Percentiles rank a stretch among this genome's conserved stretches.
Conservation (phyloP, 2,329 filamentous ascomycete species). For the Penicillium sp. region DNA sequence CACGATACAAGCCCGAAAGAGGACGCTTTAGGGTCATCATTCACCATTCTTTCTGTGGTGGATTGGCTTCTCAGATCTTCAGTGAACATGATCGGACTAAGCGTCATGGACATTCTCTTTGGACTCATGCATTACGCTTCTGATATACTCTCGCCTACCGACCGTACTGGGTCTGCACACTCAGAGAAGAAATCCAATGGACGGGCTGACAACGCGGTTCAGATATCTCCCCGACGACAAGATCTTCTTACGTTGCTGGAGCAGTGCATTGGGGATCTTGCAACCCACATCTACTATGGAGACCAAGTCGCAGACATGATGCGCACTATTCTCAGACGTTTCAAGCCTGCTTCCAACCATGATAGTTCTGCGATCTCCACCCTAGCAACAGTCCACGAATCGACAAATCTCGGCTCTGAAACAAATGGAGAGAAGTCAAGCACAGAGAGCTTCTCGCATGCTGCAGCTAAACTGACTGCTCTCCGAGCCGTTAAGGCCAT, state of each 20-base stretch:
- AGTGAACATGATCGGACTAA: slow-evolving; percentile 90
- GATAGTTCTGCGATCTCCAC: slow-evolving; percentile 47
- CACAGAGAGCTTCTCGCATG: slow-evolving; percentile 60
- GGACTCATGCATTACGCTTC: slow-evolving; percentile 82
- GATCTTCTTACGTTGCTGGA: slow-evolving; percentile 71
- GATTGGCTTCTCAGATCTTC: slow-evolving; percentile 80
- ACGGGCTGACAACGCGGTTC: slow-evolving; percentile 9
- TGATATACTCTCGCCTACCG: slow-evolving; percentile 66
- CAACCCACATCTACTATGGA: slow-evolving; percentile 93
- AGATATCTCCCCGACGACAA: slow-evolving; percentile 55
- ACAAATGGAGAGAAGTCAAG: slow-evolving; percentile 48
- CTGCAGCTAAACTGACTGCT: slow-evolving; percentile 61
- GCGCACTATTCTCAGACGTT: slow-evolving; percentile 69
- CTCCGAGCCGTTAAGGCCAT: slow-evolving; percentile 80
- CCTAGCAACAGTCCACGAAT: slow-evolving; percentile 26
- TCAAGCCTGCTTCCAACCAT: slow-evolving; percentile 63
- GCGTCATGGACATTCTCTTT: slow-evolving; percentile 90
- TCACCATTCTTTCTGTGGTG: slow-evolving; percentile 74
- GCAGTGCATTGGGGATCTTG: slow-evolving; percentile 82
- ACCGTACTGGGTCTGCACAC: slow-evolving; percentile 37
- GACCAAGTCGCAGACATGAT: slow-evolving; percentile 97
- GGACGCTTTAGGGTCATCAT: slow-evolving; percentile 69
- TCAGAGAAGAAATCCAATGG: slow-evolving; percentile 22
- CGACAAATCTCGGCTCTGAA: slow-evolving; percentile 23
- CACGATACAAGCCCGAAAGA: slow-evolving; percentile 67